Base-by-base conservation (phyloP, 2,329 filamentous ascomycete genomes). In the Blumeriella jaapii region DNA sequence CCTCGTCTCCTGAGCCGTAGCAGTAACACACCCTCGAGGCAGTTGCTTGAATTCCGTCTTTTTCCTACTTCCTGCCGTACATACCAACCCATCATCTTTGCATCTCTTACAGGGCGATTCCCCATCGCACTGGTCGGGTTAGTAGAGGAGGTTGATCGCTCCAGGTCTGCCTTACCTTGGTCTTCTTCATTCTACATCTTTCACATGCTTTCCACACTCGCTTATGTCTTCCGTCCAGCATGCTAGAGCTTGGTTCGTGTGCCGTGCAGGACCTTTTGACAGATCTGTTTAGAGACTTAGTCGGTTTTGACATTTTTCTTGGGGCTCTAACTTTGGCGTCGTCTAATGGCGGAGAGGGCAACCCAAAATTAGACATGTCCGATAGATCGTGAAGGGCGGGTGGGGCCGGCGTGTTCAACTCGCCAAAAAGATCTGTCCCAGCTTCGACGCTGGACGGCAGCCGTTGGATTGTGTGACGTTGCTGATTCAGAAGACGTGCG, bases 21-120 rank as follows among this genome's bases (percentile, higher is more conserved):
- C 16, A 30, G 14, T 28, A 13, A 53, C 67, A 39, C 64, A 76
- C 65, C 73, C 73, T 61, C 68, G 60, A 8, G 74, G 73, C 29
- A 78, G 55, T 56, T 78, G 72, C 60, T 78, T 78, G 55, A 74
- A 78, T 49, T 78, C 73, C n/a, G 71, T 72, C 68, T 78, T 78
- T 52, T 77, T 78, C 42, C 74, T 61, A 10, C 71, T 68, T 6
- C 73, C 73, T 11, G 72, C 71, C 6, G 70, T 76, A 57, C 74
- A 78, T 13, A 78, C 69, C 6, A 76, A 60, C 11, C 71, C 71
- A 42, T 78, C 74, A 46, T 78, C 72, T 56, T 74, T 77, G 55
- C 74, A 78, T 49, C 74, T 61, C 58, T 78, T 77, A 55, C 74
- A 78, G 7, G 73, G 73, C 38, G 75, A 76, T 50, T 77, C 72